Percentiles rank a stretch among this genome's conserved stretches.
phyloP scores from a whole-genome alignment of 2,329 filamentous ascomycete genomes.

The Beauveria sp. region DNA sequence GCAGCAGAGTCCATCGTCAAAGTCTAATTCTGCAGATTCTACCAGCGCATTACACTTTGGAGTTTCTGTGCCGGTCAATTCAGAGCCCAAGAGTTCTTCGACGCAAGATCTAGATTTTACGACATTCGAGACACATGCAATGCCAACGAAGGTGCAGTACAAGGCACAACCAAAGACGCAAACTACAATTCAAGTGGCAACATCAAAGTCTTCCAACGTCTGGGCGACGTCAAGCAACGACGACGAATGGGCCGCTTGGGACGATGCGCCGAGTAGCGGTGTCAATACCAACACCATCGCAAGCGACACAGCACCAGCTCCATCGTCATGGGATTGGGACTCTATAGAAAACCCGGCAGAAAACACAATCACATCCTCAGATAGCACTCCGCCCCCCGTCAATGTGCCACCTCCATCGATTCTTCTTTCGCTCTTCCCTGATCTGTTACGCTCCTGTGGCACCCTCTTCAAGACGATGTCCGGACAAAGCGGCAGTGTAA shows the following conservation, averaged over 20 bases:
- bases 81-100: not conserved
- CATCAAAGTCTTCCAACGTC: not conserved
- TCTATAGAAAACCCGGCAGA: slow-evolving; percentile 25
- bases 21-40: slow-evolving; percentile 7
- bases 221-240: slow-evolving; percentile 22
- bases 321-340: slow-evolving; percentile 44
- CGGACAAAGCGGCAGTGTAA: slow-evolving; percentile 47
- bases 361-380: slow-evolving; percentile 14
- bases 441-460: slow-evolving; percentile 59
- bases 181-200: not conserved
- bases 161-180: not conserved
- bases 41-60: not conserved
- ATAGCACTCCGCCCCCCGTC: slow-evolving; percentile 54
- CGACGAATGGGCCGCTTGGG: slow-evolving; percentile 46
- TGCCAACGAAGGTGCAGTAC: not conserved
- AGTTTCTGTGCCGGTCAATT: not conserved
- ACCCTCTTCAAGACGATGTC: slow-evolving; percentile 59
- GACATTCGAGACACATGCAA: not conserved
- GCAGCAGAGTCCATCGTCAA: not conserved
- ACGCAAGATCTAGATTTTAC: not conserved
- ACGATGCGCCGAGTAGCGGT: slow-evolving; percentile 30
- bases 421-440: slow-evolving; percentile 68
- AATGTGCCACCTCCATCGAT: slow-evolving; percentile 87
- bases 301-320: slow-evolving; percentile 10
- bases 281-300: slow-evolving; percentile 10